Evolutionary conservation across 78 protist genomes (phyloP).

Genomic region (Dictyostelium capitatum): DNA sequence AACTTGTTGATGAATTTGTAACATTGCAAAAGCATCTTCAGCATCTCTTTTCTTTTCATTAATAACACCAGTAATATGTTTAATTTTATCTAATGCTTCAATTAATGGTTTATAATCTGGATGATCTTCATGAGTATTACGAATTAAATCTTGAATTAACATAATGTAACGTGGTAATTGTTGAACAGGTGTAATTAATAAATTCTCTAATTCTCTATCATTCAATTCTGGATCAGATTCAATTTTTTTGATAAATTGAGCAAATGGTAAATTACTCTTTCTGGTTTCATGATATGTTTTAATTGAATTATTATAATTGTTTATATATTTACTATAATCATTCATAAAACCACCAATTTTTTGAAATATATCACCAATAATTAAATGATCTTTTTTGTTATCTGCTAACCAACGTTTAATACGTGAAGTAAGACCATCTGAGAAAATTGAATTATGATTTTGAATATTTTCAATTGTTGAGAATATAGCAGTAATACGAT

Average conservation of each 20-base stretch:
- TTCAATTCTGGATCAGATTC: conserved; percentile 75
- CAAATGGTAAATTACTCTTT: conserved; percentile 53
- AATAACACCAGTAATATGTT: conserved; percentile 30
- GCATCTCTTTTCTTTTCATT: conserved; percentile 76
- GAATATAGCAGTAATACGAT: conserved; percentile 51
- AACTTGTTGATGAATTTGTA: conserved; percentile 49
- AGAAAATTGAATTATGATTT: conserved; percentile 46
- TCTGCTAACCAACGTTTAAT: conserved; percentile 79
- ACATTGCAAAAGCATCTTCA: conserved; percentile 79
- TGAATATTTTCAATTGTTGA: conserved; percentile 71
- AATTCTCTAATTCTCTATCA: conserved; percentile 69
- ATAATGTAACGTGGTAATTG: conserved; percentile 78
- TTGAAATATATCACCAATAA: conserved; percentile 72
- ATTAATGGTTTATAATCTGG: conserved; percentile 67
- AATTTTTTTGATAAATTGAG: conserved; percentile 55
- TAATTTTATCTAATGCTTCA: conserved; percentile 55
- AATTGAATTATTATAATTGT: conserved; percentile 79
- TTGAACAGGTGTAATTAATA: conserved; percentile 69
- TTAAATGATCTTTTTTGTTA: conserved; percentile 48
- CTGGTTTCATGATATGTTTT: conserved; percentile 44
- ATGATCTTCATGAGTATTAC: conserved; percentile 76
- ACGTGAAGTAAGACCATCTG: conserved; percentile 59
- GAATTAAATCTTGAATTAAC: conserved; percentile 66
- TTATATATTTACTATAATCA: conserved; percentile 81
- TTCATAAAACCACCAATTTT: conserved; percentile 67